Conservation (phyloP, 768 basidiomycete species). For the Chalciporus piperatus region DNA sequence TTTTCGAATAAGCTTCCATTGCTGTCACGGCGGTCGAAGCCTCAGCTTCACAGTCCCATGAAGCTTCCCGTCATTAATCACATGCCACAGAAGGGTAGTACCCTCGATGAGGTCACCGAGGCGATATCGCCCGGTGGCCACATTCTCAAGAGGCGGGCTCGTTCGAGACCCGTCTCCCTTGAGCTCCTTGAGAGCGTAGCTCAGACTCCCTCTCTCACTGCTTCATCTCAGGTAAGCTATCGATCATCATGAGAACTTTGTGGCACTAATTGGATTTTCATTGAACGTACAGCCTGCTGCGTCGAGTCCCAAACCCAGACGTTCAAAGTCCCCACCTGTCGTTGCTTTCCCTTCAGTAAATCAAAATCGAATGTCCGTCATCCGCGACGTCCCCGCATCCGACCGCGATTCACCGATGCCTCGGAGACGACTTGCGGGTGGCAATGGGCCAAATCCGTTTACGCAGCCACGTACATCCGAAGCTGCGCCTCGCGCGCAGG, state of each 20-base stretch:
- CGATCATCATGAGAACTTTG: background rate
- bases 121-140: constrained; percentile 77
- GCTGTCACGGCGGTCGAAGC: constrained; percentile 26
- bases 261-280: background rate
- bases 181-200: constrained; percentile 56
- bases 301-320: constrained; percentile 14
- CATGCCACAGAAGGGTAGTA: constrained; percentile 39
- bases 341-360: constrained; percentile 39
- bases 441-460: constrained; percentile 30
- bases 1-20: constrained; percentile 29
- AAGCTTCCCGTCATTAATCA: constrained; percentile 21
- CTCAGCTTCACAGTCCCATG: constrained; percentile 29
- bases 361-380: constrained; percentile 38
- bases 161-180: constrained; percentile 66
- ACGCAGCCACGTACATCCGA: constrained; percentile 27
- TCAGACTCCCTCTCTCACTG: constrained; percentile 41
- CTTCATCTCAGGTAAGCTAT: constrained; percentile 28
- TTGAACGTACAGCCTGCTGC: constrained; percentile 9
- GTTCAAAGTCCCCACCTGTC: constrained; percentile 15
- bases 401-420: constrained; percentile 52
- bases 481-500: constrained; percentile 34
- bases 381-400: constrained; percentile 38
- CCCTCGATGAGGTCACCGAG: constrained; percentile 58
- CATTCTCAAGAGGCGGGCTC: constrained; percentile 70
- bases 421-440: constrained; percentile 49